A percentile compares a stretch with the other conserved stretches of the same genome.
Conservation (phyloP, 805 yeast species). For the Pichia gijzeniarum region DNA sequence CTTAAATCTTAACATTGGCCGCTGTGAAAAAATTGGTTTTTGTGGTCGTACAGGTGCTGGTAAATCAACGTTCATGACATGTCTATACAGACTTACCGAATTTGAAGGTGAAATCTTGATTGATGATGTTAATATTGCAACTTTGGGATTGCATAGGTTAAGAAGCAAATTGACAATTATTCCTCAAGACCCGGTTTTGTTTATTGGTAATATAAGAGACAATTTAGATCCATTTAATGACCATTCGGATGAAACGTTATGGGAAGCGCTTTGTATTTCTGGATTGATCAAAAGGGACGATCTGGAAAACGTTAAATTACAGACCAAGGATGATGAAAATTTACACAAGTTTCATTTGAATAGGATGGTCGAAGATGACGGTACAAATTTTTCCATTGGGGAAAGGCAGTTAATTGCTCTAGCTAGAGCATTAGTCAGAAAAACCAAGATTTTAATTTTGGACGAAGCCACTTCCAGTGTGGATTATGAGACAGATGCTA, state of each 20-base stretch:
- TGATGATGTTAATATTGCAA: slow-evolving; percentile 52
- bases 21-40: slow-evolving; percentile 68
- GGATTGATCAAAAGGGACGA: slow-evolving; percentile 43
- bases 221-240: slow-evolving; percentile 60
- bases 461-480: slow-evolving; percentile 79
- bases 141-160: slow-evolving; percentile 46
- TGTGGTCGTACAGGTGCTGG: slow-evolving; percentile 94
- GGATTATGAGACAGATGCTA: slow-evolving; percentile 64
- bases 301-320: slow-evolving; percentile 30
- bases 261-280: slow-evolving; percentile 54
- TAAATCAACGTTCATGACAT: slow-evolving; percentile 57
- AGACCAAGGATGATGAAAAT: slow-evolving; percentile 25
- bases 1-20: slow-evolving; percentile 37
- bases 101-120: slow-evolving; percentile 45
- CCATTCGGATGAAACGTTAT: slow-evolving; percentile 42
- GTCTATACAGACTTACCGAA: slow-evolving; percentile 51
- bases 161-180: slow-evolving; percentile 58
- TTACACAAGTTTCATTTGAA: slow-evolving; percentile 58
- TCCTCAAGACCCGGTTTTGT: slow-evolving; percentile 68
- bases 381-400: slow-evolving; percentile 63
- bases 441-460: slow-evolving; percentile 51
- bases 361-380: slow-evolving; percentile 58
- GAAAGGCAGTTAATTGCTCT: slow-evolving; percentile 65
- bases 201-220: slow-evolving; percentile 49
- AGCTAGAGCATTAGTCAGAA: slow-evolving; percentile 64